These are phyloP conservation scores for Mycena maculata DNA, from an alignment of 768 basidiomycete species.

Conservation along the genomic window DNA sequence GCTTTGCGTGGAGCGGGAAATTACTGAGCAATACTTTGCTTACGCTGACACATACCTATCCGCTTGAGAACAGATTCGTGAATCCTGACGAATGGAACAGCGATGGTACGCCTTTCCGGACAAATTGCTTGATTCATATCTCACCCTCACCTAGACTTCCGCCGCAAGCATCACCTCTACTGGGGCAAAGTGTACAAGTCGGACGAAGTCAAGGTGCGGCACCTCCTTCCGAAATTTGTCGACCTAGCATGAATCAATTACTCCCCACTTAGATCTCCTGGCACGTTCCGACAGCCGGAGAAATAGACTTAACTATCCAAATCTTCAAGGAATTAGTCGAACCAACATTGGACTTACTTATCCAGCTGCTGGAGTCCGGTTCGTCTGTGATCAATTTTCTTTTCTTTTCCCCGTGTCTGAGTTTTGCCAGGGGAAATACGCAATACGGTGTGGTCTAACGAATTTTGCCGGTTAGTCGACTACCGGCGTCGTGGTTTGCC, in stretches of 20 bases:
- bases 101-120: conserved; percentile 57
- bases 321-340: conserved; percentile 76
- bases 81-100: conserved; percentile 83
- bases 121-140: background rate
- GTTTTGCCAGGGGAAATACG: conserved; percentile 53
- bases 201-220: conserved; percentile 73
- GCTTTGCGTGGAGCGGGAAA: conserved; percentile 85
- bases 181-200: conserved; percentile 86
- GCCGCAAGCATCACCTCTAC: conserved; percentile 71
- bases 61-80: conserved; percentile 83
- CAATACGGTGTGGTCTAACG: conserved; percentile 81
- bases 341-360: conserved; percentile 68
- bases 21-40: conserved; percentile 77
- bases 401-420: conserved; percentile 15
- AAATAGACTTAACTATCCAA: conserved; percentile 79
- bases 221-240: background rate
- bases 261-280: conserved; percentile 76
- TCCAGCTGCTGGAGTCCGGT: conserved; percentile 67
- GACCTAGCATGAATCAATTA: background rate
- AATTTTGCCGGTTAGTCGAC: conserved; percentile 77
- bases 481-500: background rate
- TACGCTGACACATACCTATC: conserved; percentile 84
- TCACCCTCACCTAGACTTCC: conserved; percentile 63
- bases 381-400: conserved; percentile 37
- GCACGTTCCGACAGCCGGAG: conserved; percentile 79